Evolutionary conservation across 805 yeast genomes (phyloP).

Genomic region (Ogataea philodendri): DNA sequence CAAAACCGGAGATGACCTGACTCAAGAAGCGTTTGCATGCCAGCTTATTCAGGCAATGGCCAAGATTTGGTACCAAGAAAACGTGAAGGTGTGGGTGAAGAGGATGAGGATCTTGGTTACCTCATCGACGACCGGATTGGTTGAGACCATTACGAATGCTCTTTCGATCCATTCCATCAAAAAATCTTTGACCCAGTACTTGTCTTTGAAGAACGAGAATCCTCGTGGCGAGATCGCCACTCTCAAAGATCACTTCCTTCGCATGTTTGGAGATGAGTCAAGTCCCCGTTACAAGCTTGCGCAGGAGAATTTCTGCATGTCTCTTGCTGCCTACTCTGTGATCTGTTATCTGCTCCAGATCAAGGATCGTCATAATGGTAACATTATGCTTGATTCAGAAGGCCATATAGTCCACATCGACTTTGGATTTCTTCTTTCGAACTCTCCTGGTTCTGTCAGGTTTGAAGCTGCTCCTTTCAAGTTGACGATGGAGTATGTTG

Average conservation of each 20-base stretch:
- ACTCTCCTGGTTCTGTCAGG: constrained; percentile 96
- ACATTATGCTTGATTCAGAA: constrained; percentile 92
- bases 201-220: constrained; percentile 64
- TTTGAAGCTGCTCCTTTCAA: constrained; percentile 98
- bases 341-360: constrained; percentile 88
- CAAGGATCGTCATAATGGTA: constrained; percentile 96
- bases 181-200: constrained; percentile 79
- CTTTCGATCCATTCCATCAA: constrained; percentile 91
- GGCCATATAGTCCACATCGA: constrained; percentile 96
- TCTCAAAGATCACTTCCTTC: constrained; percentile 72
- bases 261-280: constrained; percentile 67
- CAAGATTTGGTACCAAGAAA: constrained; percentile 71
- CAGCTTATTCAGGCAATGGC: constrained; percentile 88
- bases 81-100: constrained; percentile 84
- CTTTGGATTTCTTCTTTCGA: constrained; percentile 88
- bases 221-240: constrained; percentile 70
- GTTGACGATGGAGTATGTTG: constrained; percentile 84
- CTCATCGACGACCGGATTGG: constrained; percentile 85
- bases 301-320: constrained; percentile 78
- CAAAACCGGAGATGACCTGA: constrained; percentile 91
- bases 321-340: constrained; percentile 89
- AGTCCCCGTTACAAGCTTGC: constrained; percentile 64
- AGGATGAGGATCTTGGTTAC: constrained; percentile 90
- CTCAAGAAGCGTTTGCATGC: constrained; percentile 98
- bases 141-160: constrained; percentile 95